Evolutionary conservation across 129 eudicot species (phyloP), one percentile per base, ranked within the genome.

Genomic region (Scalesia atractyloides): DNA sequence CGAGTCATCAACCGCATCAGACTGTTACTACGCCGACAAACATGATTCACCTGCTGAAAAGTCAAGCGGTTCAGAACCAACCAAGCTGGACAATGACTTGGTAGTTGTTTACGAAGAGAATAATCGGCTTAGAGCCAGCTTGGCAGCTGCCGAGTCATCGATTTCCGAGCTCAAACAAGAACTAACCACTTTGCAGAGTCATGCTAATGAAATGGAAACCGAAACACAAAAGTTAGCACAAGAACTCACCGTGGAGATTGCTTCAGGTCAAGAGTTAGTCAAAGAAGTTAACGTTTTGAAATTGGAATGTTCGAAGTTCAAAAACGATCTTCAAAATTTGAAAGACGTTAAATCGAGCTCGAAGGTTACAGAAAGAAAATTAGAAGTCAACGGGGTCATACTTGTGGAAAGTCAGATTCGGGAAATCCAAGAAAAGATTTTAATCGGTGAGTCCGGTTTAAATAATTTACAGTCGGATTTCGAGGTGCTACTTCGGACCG

Each of bases 131-230:
- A 80, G 83, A 75, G 86, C 67, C 69, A 82, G 87, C 84, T 76
- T 90, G 88, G 97, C 86, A 51, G 84, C 76, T 49, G 91, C 99
- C 3, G 96, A 95, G 63, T 86, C 90, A 37, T 84, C 99, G n/a
- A 67, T 95, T 53, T 76, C 72, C 22, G 87, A 90, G 73, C 93
- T 95, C 60, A 88, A 82, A 76, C 62, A 65, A 56, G 99, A 90
- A 54, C 71, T 95, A 59, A 80, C 66, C 76, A 46, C 88, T 47
- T 81, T 90, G 84, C 94, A 85, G 59, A 75, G 77, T 77, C 75
- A 84, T 76, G 91, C 99, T 44, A 81, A 90, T 76, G 97, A 83
- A 73, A 72, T 90, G 58, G 85, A 84, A 51, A 19, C 59, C 33
- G 94, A 88, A 83, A 86, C 93, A 51, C 86, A 86, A 43, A 95